A percentile compares a stretch with the other conserved stretches of the same genome.
These are phyloP conservation scores for Trypanosoma melophagium DNA, from an alignment of 208 protist genomes.

Conservation along the genomic window DNA sequence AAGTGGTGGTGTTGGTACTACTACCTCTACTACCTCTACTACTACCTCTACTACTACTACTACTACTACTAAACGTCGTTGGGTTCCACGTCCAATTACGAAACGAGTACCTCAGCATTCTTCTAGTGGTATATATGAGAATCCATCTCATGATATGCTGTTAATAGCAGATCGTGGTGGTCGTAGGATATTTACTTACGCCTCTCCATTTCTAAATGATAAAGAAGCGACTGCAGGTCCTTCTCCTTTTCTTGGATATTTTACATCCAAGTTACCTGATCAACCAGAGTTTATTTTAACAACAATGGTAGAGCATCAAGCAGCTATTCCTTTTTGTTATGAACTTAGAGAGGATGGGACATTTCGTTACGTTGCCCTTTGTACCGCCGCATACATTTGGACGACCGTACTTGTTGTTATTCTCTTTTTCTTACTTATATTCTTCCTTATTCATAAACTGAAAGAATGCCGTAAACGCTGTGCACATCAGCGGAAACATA, in stretches of 20 bases:
- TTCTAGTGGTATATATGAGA: constrained; percentile 84
- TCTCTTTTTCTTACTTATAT: constrained; percentile 31
- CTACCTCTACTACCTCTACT: not conserved
- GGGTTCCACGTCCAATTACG: constrained; percentile 52
- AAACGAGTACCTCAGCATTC: constrained; percentile 41
- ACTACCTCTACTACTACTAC: not conserved
- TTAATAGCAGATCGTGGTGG: constrained; percentile 79
- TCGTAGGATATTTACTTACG: constrained; percentile 65
- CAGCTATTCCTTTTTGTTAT: constrained; percentile 85
- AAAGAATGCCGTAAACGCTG: not conserved
- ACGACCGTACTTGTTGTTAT: constrained; percentile 37
- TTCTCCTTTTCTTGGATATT: constrained; percentile 64
- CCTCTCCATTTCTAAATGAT: constrained; percentile 65
- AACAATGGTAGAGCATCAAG: constrained; percentile 71
- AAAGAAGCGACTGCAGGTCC: constrained; percentile 34
- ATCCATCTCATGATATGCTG: constrained; percentile 67
- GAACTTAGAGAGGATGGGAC: constrained; percentile 66
- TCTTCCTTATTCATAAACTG: constrained; percentile 8
- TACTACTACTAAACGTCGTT: constrained; percentile 29
- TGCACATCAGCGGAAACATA: not conserved
- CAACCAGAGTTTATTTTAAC: constrained; percentile 85
- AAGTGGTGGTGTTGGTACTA: constrained; percentile 1
- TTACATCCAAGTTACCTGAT: constrained; percentile 72
- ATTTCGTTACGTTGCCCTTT: constrained; percentile 81
- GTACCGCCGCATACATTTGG: constrained; percentile 77